These are phyloP conservation scores for Salix viminalis DNA, from an alignment of 345 rosid genomes.

Conservation along the genomic window DNA sequence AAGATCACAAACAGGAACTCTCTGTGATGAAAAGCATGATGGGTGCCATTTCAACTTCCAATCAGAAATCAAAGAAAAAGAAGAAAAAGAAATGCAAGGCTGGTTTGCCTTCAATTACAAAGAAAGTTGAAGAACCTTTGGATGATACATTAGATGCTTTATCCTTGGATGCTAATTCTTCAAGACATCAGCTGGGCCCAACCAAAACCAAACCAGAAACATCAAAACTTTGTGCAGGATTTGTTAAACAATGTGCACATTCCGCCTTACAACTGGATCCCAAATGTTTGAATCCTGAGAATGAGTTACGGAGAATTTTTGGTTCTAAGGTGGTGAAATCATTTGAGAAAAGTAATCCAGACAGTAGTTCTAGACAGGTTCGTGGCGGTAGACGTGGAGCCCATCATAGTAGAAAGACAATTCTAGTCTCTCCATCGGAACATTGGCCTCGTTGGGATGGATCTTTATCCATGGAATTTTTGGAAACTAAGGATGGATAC, in stretches of 20 bases:
- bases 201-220: conserved; percentile 29
- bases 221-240: conserved; percentile 18
- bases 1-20: conserved; percentile 14
- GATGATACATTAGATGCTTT: conserved; percentile 50
- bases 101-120: conserved; percentile 25
- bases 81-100: conserved; percentile 72
- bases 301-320: conserved; percentile 69
- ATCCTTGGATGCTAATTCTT: conserved; percentile 35
- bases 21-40: conserved; percentile 16
- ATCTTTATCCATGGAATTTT: conserved; percentile 78
- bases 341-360: conserved; percentile 59
- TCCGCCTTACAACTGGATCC: conserved; percentile 61
- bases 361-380: conserved; percentile 56
- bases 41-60: conserved; percentile 29
- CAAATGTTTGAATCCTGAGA: conserved; percentile 67
- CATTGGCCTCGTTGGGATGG: conserved; percentile 94
- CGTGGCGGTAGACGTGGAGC: conserved; percentile 72
- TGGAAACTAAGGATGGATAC: conserved; percentile 60
- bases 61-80: conserved; percentile 68
- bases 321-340: conserved; percentile 84
- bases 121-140: conserved; percentile 29
- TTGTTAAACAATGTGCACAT: conserved; percentile 21
- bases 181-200: conserved; percentile 18
- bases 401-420: conserved; percentile 62
- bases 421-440: conserved; percentile 66